phyloP scores from a whole-genome alignment of 192 early-diverging fungal genomes.

The Coemansia nantahalensis region DNA sequence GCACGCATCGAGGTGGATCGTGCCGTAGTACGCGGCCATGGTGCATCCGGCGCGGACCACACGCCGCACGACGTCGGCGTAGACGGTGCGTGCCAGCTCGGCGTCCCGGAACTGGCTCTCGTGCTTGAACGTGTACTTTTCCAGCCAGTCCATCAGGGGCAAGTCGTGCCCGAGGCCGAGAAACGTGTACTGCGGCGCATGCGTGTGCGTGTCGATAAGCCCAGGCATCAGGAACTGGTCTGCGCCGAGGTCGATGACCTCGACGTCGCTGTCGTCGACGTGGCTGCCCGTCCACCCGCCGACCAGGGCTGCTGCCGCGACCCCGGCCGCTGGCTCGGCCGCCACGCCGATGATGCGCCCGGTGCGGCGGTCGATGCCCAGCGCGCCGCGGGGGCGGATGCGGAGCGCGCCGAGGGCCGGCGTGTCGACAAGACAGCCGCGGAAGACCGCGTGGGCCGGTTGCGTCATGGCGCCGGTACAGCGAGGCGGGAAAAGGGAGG shows the following conservation, averaged over 20 bases:
- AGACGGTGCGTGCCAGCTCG: constrained; percentile 66
- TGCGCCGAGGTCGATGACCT: constrained; percentile 25
- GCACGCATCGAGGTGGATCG: constrained; percentile 78
- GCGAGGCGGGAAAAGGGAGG: not conserved
- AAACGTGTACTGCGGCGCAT: constrained; percentile 90
- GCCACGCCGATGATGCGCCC: constrained; percentile 69
- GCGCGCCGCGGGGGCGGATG: constrained; percentile 59
- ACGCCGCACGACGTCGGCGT: constrained; percentile 64
- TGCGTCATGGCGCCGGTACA: constrained; percentile 11
- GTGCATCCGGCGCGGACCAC: constrained; percentile 84
- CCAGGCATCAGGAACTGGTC: constrained; percentile 86
- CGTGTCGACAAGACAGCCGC: constrained; percentile 69
- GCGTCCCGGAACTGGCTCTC: constrained; percentile 72
- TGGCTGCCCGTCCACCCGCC: constrained; percentile 19
- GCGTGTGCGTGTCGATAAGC: constrained; percentile 91
- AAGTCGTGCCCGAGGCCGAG: constrained; percentile 88
- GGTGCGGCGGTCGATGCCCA: constrained; percentile 60
- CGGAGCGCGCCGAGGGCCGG: constrained; percentile 62
- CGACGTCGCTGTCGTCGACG: constrained; percentile 7
- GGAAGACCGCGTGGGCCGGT: constrained; percentile 45
- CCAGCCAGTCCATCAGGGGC: constrained; percentile 85
- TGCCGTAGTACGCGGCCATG: constrained; percentile 88
- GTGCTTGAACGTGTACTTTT: constrained; percentile 86
- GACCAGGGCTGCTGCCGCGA: constrained; percentile 19
- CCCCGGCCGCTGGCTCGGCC: not conserved